Evolutionary conservation across 352 stramenopile genomes (phyloP).

Genomic region (Pythium dissotocum): DNA sequence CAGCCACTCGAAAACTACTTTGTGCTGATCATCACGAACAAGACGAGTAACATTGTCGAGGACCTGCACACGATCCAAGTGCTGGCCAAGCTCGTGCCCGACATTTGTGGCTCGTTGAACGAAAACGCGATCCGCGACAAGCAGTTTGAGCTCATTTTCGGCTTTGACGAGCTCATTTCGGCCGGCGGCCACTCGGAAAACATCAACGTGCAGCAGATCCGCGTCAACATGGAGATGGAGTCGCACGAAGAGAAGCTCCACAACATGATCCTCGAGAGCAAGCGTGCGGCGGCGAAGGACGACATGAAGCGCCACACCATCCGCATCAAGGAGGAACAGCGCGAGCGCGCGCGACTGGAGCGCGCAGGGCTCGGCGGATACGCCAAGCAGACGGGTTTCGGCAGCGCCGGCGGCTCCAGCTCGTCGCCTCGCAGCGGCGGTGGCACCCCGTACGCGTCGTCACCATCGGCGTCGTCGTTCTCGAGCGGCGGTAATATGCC

Average conservation of each 20-base stretch:
- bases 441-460: constrained; percentile 34
- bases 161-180: constrained; percentile 98
- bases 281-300: constrained; percentile 88
- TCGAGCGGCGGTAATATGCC: constrained; percentile 35
- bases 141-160: constrained; percentile 99
- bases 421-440: constrained; percentile 60
- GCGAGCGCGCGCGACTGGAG: constrained; percentile 77
- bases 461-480: constrained; percentile 30
- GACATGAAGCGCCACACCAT: constrained; percentile 89
- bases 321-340: constrained; percentile 88
- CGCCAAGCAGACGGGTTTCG: constrained; percentile 66
- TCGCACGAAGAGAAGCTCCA: constrained; percentile 99
- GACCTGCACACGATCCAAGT: constrained; percentile 98
- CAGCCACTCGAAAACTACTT: constrained; percentile 98
- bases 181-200: constrained; percentile 97
- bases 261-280: constrained; percentile 97
- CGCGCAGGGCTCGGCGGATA: constrained; percentile 64
- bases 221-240: constrained; percentile 99
- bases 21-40: constrained; percentile 98
- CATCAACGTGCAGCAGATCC: constrained; percentile 92
- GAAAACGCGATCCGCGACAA: constrained; percentile 95
- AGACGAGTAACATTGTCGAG: constrained; percentile 99
- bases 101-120: constrained; percentile 93
- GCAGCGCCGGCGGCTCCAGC: constrained; percentile 64
- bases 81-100: constrained; percentile 96